A percentile compares a stretch with the other conserved stretches of the same genome.
These are phyloP conservation scores for Dissophora ornata DNA, from an alignment of 192 early-diverging fungal species.

Conservation along the genomic window DNA sequence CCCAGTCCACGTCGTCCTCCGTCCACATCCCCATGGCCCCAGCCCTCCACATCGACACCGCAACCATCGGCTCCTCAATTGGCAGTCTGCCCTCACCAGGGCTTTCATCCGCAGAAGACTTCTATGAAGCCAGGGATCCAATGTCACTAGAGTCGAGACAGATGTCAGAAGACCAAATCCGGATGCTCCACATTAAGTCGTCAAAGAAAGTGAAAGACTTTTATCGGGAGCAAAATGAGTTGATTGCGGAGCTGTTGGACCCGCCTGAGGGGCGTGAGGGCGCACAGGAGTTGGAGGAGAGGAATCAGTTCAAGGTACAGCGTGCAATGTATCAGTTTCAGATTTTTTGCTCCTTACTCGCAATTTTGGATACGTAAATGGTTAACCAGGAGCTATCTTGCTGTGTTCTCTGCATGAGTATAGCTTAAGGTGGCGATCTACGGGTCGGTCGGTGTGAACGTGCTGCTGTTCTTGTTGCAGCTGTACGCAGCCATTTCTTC, in stretches of 20 bases:
- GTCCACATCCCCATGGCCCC: constrained; percentile 13
- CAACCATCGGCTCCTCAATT: background rate
- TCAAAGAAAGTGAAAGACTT: constrained; percentile 70
- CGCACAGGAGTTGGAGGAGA: constrained; percentile 51
- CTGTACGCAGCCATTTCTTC: constrained; percentile 79
- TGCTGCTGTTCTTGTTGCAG: constrained; percentile 74
- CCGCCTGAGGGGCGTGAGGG: constrained; percentile 58
- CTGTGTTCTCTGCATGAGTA: background rate
- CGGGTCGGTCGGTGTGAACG: constrained; percentile 75
- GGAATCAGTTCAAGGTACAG: constrained; percentile 52
- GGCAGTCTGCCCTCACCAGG: constrained; percentile 31
- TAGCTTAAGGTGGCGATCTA: constrained; percentile 75
- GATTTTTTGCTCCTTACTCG: too few relatives aligned
- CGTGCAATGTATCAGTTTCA: too few relatives aligned
- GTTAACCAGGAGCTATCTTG: too few relatives aligned
- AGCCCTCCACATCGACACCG: constrained; percentile 17
- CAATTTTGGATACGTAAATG: too few relatives aligned
- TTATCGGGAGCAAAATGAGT: constrained; percentile 85
- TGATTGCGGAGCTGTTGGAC: constrained; percentile 79
- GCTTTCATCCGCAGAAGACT: constrained; percentile 26
- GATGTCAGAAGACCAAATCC: constrained; percentile 64
- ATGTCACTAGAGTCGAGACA: constrained; percentile 53
- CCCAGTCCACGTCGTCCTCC: constrained; percentile 8
- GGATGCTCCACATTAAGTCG: constrained; percentile 38
- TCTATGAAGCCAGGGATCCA: constrained; percentile 55